Evolutionary conservation across 2,329 filamentous ascomycete species (phyloP), one percentile per base, ranked within the genome.

Genomic region (Coleophoma crateriformis): DNA sequence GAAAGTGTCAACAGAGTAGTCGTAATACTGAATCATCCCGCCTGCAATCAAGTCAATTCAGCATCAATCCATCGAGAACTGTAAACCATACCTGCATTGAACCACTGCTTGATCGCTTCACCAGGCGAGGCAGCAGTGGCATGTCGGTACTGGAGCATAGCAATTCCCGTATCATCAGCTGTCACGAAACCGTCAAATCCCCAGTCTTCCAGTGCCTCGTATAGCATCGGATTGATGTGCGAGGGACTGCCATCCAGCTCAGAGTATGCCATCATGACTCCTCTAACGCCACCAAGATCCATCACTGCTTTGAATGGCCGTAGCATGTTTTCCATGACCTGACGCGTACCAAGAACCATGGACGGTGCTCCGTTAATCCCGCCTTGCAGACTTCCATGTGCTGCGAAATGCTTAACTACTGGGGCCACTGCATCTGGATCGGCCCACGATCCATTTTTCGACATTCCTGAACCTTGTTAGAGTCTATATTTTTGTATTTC

Each of bases 391-490:
- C 68, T 63, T 0, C 71, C 71, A 54, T 73, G 70, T 0, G 70
- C 71, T 0, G 71, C 71, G 54, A 74, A 73, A 54, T 74, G 71
- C 59, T 74, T 73, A 58, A 74, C 64, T 1, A 73, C 67, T 0
- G 71, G 71, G 15, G 64, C 68, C 7, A 73, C 67, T 6, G 71
- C 71, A 56, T 73, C 70, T 0, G 63, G 58, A 2, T 69, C 67
- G 5, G 64, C 61, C 69, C 68, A 72, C 5, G 68, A 68, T 14
- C 68, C 61, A 45, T 73, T 72, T 48, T 74, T 73, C 3, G 70
- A 73, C 15, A 73, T 48, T 0, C 71, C 41, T 44, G 12, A 7
- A 32, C 15, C n/a, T 11, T 32, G 17, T 44, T 7, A 44, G 20
- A 6, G 3, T 14, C 12, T 12, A 7, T 11, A 1, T 32, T 15